Conservation (phyloP, 2,329 filamentous ascomycete genomes). For the Aspergillus aculeatinus region DNA sequence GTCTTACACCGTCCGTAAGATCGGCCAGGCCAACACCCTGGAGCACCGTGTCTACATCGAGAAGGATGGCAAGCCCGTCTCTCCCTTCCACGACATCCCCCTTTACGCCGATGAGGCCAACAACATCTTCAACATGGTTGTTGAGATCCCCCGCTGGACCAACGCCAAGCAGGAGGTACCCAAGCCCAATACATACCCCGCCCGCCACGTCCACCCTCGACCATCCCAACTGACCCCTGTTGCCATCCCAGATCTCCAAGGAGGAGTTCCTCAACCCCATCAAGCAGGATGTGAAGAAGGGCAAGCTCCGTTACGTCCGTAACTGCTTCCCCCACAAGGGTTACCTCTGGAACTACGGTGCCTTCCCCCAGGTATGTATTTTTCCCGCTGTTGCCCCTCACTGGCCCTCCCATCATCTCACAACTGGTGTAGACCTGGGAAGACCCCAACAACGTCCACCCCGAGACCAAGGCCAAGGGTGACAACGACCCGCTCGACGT, state of each 20-base stretch:
- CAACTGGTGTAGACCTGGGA: constrained; percentile 77
- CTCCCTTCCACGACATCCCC: constrained; percentile 97
- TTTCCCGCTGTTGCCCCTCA: neutral
- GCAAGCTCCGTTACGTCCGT: constrained; percentile 97
- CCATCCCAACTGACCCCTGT: constrained; percentile 15
- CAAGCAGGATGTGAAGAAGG: constrained; percentile 99
- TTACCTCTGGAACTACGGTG: constrained; percentile 99
- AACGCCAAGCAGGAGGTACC: constrained; percentile 98
- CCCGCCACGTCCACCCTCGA: neutral
- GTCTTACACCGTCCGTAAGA: constrained; percentile 77
- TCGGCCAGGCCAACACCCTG: constrained; percentile 85
- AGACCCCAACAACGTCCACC: constrained; percentile 92
- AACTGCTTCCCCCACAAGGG: constrained; percentile 99
- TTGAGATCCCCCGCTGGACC: constrained; percentile 99
- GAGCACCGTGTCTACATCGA: constrained; percentile 98
- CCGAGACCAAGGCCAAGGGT: constrained; percentile 99
- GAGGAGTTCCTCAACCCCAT: constrained; percentile 97
- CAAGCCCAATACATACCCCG: constrained; percentile 6
- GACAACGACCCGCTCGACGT: constrained; percentile 99
- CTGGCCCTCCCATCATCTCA: constrained; percentile 2
- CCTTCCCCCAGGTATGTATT: constrained; percentile 83
- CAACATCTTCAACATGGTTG: constrained; percentile 97
- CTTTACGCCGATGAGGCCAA: constrained; percentile 96
- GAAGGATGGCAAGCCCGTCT: constrained; percentile 91
- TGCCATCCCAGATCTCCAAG: constrained; percentile 78